phyloP scores from a whole-genome alignment of 176 grass and related monocot species.

The Ensete glaucum region DNA sequence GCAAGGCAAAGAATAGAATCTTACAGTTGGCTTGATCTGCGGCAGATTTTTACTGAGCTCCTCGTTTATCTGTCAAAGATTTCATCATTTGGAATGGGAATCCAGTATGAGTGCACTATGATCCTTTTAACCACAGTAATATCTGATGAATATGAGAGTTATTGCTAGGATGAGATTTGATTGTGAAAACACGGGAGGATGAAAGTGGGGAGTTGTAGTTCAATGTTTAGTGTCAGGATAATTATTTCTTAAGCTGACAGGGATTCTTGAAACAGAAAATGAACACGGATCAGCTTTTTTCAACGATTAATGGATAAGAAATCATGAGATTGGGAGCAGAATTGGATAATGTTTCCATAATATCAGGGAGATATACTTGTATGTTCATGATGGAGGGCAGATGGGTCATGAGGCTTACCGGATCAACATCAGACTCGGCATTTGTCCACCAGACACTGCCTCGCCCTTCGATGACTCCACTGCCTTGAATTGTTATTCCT shows the following conservation, averaged over 20 bases:
- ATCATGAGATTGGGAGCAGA: too few relatives aligned
- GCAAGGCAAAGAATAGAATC: constrained; percentile 1
- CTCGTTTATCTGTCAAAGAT: constrained; percentile 39
- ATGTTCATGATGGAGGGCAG: neutral
- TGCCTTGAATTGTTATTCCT: constrained; percentile 83
- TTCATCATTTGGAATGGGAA: neutral
- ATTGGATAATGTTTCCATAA: too few relatives aligned
- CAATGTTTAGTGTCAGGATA: too few relatives aligned
- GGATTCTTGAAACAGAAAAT: too few relatives aligned
- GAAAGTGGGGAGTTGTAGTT: too few relatives aligned
- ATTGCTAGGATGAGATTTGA: neutral
- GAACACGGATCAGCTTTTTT: too few relatives aligned
- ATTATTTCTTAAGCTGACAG: too few relatives aligned
- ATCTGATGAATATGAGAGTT: constrained; percentile 23
- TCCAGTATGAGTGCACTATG: neutral
- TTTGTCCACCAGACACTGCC: constrained; percentile 87
- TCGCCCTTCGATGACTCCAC: constrained; percentile 70
- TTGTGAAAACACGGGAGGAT: too few relatives aligned
- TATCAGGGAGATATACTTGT: neutral
- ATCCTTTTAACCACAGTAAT: too few relatives aligned
- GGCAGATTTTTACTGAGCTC: constrained; percentile 67
- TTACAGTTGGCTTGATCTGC: constrained; percentile 89
- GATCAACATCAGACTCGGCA: constrained; percentile 52
- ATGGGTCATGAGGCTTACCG: constrained; percentile 25
- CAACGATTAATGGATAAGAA: too few relatives aligned